Evolutionary conservation across 441 rosid species (phyloP), one percentile per base, ranked within the genome.

Genomic region (Eutrema salsugineum): DNA sequence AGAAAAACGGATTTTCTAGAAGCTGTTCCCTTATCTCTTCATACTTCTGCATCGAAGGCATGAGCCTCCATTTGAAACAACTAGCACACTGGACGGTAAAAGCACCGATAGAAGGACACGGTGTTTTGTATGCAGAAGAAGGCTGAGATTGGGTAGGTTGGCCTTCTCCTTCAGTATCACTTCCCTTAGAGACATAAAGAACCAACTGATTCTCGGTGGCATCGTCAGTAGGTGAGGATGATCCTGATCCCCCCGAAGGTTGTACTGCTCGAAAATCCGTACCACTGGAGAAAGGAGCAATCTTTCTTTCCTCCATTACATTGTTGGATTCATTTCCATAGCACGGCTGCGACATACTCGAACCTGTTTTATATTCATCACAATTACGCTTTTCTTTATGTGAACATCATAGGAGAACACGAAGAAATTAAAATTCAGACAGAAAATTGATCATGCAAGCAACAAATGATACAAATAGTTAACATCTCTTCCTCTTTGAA

Each of bases 1-100:
- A 94, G 40, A 75, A 76, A 72, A 94, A 94, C 6, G 97, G 99
- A 63, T 79, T 73, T 65, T 91, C 87, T 11, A 87, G 77, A 71
- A 94, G 79, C 22, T 77, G 86, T 79, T 94, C 99, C 7, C 97
- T 91, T 74, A 94, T 88, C 79, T 86, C 99, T 84, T 94, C 97
- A 38, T 94, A 94, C 66, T 87, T 91, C 77, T 87, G 80, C 73
- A 88, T 86, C 19, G 97, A 80, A 10, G 97, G 99, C 49, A 94
- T 84, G 17, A 94, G 86, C 75, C 99, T 86, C 99, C 99, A 94
- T 72, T 94, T 88, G 60, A 88, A 91, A 80, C 99, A 94, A 49
- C 46, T 70, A 9, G 94, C 95, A 81, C 97, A 94, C 54, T 94
- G 97, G 36, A 90, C 95, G 0, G 99, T 86, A 72, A 91, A 94